Evolutionary conservation across 805 yeast species (phyloP), one percentile per base, ranked within the genome.

Genomic region (Lipomyces sp.): DNA sequence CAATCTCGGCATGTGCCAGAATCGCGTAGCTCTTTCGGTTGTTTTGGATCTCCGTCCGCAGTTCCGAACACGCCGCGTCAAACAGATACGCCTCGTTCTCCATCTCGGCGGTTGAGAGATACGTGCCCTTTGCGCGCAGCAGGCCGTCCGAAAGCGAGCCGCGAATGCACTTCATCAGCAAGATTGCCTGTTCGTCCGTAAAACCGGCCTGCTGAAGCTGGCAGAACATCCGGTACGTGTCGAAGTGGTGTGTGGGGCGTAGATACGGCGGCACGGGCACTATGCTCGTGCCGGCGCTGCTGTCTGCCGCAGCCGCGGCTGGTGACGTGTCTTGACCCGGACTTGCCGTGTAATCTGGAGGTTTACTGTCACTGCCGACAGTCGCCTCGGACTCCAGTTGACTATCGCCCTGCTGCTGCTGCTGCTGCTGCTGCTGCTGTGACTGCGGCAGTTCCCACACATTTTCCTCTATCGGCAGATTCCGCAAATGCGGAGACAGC

Each of bases 21-120:
- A 81, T 82, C 47, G 84, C 72, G 54, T 86, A 86, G 11, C 74
- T 71, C 56, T 84, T 89, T 58, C 97, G 72, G 28, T 84, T 77
- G 36, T 82, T 76, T 36, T 83, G 81, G 22, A 89, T 79, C 61
- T 89, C 96, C 39, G 84, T 86, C 43, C 84, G 69, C 33, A 91
- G 69, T 66, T 91, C 98, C 47, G 90, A 83, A 55, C 87, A 87
- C 0, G 96, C 96, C 29, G 96, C 95, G 64, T 89, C 91, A 66
- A 88, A 90, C 13, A 93, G 69, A 64, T 91, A 93, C 21, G 80
- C 77, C 61, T 91, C 96, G 62, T 90, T 91, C 57, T 90, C 96
- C 14, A 88, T 70, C 59, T 88, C 96, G 55, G 81, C 80, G 24
- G 69, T 68, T 21, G 74, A 73, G 16, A 74, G 64, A 16, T 67